phyloP scores from a whole-genome alignment of 306 rosid species.

The Oxytropis ochrocephala region DNA sequence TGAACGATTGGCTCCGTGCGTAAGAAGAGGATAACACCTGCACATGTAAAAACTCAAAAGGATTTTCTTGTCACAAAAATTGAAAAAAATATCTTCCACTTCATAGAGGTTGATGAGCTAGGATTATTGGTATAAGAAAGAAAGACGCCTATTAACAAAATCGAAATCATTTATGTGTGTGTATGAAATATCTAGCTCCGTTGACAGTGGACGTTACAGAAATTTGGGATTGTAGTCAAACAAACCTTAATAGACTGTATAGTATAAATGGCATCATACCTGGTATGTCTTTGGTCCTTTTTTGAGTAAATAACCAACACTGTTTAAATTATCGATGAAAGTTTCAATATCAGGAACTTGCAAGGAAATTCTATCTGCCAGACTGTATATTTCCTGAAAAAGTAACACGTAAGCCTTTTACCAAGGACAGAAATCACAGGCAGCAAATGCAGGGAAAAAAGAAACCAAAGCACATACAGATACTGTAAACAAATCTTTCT shows the following conservation, averaged over 20 bases:
- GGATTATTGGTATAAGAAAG: neutral
- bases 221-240: neutral
- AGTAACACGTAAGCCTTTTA: neutral
- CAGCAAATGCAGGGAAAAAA: neutral
- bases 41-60: conserved; percentile 16
- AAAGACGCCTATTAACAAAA: neutral
- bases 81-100: neutral
- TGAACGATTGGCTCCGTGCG: conserved; percentile 29
- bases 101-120: neutral
- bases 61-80: too few relatives aligned
- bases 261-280: conserved; percentile 37
- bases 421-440: neutral
- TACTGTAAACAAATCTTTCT: conserved; percentile 77
- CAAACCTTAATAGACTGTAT: neutral
- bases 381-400: conserved; percentile 86
- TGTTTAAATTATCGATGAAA: conserved; percentile 75
- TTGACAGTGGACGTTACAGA: neutral
- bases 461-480: conserved; percentile 38
- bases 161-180: neutral
- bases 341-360: conserved; percentile 85
- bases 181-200: neutral
- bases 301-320: conserved; percentile 74
- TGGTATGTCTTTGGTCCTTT: conserved; percentile 89
- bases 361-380: conserved; percentile 77
- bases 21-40: conserved; percentile 83